Evolutionary conservation across 2,329 filamentous ascomycete species (phyloP), one percentile per base, ranked within the genome.

Genomic region (Botrytis paeoniae): DNA sequence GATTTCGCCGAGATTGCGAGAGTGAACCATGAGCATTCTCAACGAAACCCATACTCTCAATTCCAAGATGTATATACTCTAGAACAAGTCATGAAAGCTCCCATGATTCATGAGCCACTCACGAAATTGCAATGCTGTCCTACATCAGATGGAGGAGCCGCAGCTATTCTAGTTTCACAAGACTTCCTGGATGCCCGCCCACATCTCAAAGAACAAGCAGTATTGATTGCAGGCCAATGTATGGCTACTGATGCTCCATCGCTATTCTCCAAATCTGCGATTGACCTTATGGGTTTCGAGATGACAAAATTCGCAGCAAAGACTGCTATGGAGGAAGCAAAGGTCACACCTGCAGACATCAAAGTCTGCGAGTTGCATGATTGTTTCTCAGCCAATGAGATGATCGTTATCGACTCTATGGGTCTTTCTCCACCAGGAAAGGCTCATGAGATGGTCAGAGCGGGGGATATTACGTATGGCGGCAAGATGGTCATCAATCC

Each of bases 101-200:
- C 93, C 74, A 92, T 90, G 87, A 93, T 98, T 82, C 90, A 93
- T 84, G 89, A 89, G 76, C 95, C 95, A 25, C 87, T 98, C 72
- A 98, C 96, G 73, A 98, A 98, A 84, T 90, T 98, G n/a, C 96
- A 98, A 85, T 98, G 95, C 88, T 98, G 95, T 84, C 95, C 96
- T 1, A 98, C 95, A 1, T 97, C 94, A 0, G 96, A 98, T 82
- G 95, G 95, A 66, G 93, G 91, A 64, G 95, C 94, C 0, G 94
- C 96, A 0, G 93, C 93, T 22, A 91, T 98, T 45, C 85, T 99
- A 69, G 94, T 97, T 71, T 97, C 94, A 0, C 91, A 97, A 83
- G 88, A 87, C 65, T 98, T 98, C 87, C 89, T 98, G 71, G 92
- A 95, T 79, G 91, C 91, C 14, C 89, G 93, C 35, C 95, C 95